A percentile compares a stretch with the other conserved stretches of the same genome.
Evolutionary conservation across 2,329 filamentous ascomycete genomes (phyloP).

Genomic region (Claviceps purpurea): DNA sequence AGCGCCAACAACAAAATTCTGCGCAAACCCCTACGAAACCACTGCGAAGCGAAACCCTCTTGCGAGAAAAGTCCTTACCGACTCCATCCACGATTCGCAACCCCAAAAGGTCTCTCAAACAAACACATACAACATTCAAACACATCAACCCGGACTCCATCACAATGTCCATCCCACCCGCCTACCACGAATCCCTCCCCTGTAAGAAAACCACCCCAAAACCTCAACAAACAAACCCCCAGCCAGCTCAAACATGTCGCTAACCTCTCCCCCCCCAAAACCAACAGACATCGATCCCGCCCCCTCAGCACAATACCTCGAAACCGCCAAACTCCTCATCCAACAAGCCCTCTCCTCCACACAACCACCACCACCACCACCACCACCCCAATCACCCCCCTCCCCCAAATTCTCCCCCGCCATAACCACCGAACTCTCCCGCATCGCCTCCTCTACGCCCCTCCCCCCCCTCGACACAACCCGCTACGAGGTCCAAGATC

Average conservation of each 20-base stretch:
- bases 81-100: no score
- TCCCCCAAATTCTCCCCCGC: neutral
- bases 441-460: slow-evolving; percentile 36
- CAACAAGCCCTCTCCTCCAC: slow-evolving; percentile 37
- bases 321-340: slow-evolving; percentile 57
- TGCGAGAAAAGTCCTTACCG: no score
- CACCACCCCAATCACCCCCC: neutral
- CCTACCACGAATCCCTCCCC: slow-evolving; percentile 64
- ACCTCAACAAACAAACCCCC: neutral
- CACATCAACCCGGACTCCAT: no score
- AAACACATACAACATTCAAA: no score
- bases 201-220: slow-evolving; percentile 38
- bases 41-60: no score
- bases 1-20: no score
- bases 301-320: slow-evolving; percentile 48
- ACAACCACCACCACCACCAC: neutral
- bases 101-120: no score
- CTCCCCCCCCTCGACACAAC: slow-evolving; percentile 52
- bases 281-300: slow-evolving; percentile 65
- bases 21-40: no score
- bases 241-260: neutral
- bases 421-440: slow-evolving; percentile 15
- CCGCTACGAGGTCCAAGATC: slow-evolving; percentile 68
- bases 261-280: neutral
- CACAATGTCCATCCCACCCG: slow-evolving; percentile 17